A percentile compares a stretch with the other conserved stretches of the same genome.
These are phyloP conservation scores for Lotmaria passim DNA, from an alignment of 208 protist genomes.

Conservation along the genomic window DNA sequence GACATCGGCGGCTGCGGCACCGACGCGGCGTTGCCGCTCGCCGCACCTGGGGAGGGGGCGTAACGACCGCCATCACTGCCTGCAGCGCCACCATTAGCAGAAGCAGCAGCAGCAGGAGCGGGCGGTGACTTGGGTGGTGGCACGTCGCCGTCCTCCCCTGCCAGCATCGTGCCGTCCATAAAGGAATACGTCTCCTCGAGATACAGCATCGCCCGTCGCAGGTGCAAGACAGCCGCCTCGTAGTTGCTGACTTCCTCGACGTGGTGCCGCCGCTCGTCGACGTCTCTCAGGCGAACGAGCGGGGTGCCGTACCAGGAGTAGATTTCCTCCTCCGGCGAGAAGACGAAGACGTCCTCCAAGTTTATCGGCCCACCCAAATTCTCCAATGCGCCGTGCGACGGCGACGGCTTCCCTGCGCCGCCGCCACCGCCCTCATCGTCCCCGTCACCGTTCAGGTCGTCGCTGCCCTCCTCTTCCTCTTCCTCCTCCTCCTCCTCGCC, in stretches of 20 bases:
- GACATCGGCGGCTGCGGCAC: constrained; percentile 1
- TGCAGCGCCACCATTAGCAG: too few species aligned
- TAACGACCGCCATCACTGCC: background rate
- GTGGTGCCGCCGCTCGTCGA: constrained; percentile 40
- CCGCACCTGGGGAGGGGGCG: background rate
- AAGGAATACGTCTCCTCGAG: constrained; percentile 87
- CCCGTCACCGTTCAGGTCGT: constrained; percentile 12
- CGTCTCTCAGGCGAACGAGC: constrained; percentile 57
- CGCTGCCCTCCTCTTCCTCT: constrained; percentile 22
- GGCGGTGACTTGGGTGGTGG: background rate
- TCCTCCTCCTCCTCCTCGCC: constrained; percentile 15
- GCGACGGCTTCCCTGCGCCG: background rate
- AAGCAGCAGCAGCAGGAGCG: background rate
- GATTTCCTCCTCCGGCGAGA: constrained; percentile 66
- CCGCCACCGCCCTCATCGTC: constrained; percentile 1
- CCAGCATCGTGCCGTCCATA: constrained; percentile 52
- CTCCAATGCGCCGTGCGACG: constrained; percentile 48
- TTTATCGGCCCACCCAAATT: constrained; percentile 15
- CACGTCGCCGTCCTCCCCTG: constrained; percentile 36
- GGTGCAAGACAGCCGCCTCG: constrained; percentile 66
- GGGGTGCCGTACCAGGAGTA: constrained; percentile 74
- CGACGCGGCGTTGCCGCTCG: background rate
- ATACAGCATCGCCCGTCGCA: constrained; percentile 88
- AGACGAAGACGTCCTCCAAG: constrained; percentile 39
- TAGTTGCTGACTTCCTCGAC: constrained; percentile 52